A percentile compares a stretch with the other conserved stretches of the same genome.
These are phyloP conservation scores for Boletus reticuloceps DNA, from an alignment of 768 basidiomycete species.

Conservation along the genomic window DNA sequence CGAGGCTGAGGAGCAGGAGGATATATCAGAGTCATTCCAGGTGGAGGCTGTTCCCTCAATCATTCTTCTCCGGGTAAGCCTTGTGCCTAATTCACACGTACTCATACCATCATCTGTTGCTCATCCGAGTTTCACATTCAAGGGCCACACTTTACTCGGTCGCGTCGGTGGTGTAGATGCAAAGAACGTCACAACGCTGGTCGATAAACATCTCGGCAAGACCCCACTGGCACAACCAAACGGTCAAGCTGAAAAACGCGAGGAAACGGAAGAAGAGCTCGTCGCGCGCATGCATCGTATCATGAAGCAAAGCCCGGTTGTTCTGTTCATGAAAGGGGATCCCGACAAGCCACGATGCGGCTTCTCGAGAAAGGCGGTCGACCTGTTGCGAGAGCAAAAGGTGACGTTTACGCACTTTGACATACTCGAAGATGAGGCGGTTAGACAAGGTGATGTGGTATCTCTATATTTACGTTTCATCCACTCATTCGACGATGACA, in stretches of 20 bases:
- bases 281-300: slow-evolving; percentile 58
- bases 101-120: not conserved
- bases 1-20: slow-evolving; percentile 75
- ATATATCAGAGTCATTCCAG: slow-evolving; percentile 91
- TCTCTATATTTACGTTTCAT: not conserved
- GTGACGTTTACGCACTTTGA: slow-evolving; percentile 78
- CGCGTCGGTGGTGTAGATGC: slow-evolving; percentile 83
- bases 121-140: slow-evolving; percentile 2
- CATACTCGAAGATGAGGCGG: slow-evolving; percentile 77
- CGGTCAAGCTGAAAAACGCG: slow-evolving; percentile 27
- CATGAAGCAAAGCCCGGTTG: slow-evolving; percentile 77
- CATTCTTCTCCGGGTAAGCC: slow-evolving; percentile 71
- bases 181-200: slow-evolving; percentile 51
- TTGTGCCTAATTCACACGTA: not conserved
- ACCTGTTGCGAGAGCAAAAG: slow-evolving; percentile 57
- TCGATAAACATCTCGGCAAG: slow-evolving; percentile 54
- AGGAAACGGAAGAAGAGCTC: slow-evolving; percentile 67
- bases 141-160: slow-evolving; percentile 88
- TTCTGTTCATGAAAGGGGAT: slow-evolving; percentile 90
- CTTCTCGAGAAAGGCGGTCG: slow-evolving; percentile 76
- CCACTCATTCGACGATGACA: slow-evolving; percentile 21
- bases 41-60: slow-evolving; percentile 87
- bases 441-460: slow-evolving; percentile 63
- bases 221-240: not conserved
- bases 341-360: slow-evolving; percentile 80